Evolutionary conservation across 2,329 filamentous ascomycete genomes (phyloP).

Genomic region (Emmonsiellopsis sp.): DNA sequence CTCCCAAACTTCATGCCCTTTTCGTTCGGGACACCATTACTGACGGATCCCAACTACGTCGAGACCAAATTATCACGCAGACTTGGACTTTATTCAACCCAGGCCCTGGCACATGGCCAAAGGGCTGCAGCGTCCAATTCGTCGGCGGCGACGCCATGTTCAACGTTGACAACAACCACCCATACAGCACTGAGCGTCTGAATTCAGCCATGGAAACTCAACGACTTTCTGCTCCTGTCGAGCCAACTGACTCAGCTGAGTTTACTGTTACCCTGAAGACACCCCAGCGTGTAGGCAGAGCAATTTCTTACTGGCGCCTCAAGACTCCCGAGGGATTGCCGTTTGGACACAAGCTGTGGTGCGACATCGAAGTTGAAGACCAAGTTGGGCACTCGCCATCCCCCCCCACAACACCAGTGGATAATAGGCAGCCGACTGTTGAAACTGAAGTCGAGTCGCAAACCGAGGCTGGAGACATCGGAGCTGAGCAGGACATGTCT

Average conservation of each 20-base stretch:
- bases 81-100: slow-evolving; percentile 87
- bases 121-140: slow-evolving; percentile 81
- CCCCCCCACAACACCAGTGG: not conserved
- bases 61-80: slow-evolving; percentile 72
- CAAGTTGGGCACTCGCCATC: not conserved
- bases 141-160: slow-evolving; percentile 96
- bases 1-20: slow-evolving; percentile 47
- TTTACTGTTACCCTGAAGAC: slow-evolving; percentile 84
- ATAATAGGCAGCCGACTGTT: slow-evolving; percentile 11
- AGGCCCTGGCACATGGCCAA: slow-evolving; percentile 71
- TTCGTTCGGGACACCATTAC: slow-evolving; percentile 71
- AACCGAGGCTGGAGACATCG: slow-evolving; percentile 17
- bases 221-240: slow-evolving; percentile 58
- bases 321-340: slow-evolving; percentile 70
- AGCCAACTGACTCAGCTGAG: slow-evolving; percentile 62
- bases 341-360: slow-evolving; percentile 93
- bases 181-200: slow-evolving; percentile 69
- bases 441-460: slow-evolving; percentile 4
- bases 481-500: slow-evolving; percentile 25
- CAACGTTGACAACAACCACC: slow-evolving; percentile 69
- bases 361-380: slow-evolving; percentile 63
- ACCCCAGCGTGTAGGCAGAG: slow-evolving; percentile 63
- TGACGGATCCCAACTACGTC: slow-evolving; percentile 65
- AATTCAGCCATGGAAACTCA: slow-evolving; percentile 75
- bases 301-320: slow-evolving; percentile 94